A percentile compares a stretch with the other conserved stretches of the same genome.
Evolutionary conservation across 73 alveolate species (phyloP).

Genomic region (Tetrahymena malaccensis): DNA sequence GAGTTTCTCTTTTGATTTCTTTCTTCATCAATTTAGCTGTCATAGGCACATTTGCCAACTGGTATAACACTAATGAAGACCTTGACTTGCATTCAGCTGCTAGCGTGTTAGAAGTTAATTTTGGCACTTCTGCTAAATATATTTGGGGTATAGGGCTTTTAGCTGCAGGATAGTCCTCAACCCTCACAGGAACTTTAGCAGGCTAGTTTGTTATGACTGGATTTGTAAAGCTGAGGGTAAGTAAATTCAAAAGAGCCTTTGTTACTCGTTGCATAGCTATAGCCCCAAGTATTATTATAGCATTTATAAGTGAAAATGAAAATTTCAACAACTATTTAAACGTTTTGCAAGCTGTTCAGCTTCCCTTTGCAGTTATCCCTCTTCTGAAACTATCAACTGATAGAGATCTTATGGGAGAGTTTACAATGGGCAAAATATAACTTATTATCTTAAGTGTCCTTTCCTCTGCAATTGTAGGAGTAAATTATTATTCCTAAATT

Average conservation of each 20-base stretch:
- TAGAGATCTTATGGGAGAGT: slow-evolving; percentile 46
- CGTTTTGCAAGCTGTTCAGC: slow-evolving; percentile 39
- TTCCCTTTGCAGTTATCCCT: slow-evolving; percentile 69
- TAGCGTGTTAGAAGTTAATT: slow-evolving; percentile 25
- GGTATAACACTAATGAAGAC: slow-evolving; percentile 27
- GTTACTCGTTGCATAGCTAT: slow-evolving; percentile 58
- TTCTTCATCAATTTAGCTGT: slow-evolving; percentile 61
- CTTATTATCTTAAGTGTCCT: background rate
- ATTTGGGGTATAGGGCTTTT: slow-evolving; percentile 68
- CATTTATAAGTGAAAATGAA: slow-evolving; percentile 29
- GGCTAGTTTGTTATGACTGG: slow-evolving; percentile 64
- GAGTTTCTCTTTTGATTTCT: slow-evolving; percentile 45
- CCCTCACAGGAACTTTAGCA: slow-evolving; percentile 76
- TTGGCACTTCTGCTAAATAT: slow-evolving; percentile 45
- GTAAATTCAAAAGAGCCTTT: slow-evolving; percentile 51
- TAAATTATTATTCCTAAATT: background rate
- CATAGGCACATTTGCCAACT: slow-evolving; percentile 56
- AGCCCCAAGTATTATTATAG: slow-evolving; percentile 59
- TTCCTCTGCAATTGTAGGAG: background rate
- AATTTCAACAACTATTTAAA: slow-evolving; percentile 6
- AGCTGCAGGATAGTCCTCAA: slow-evolving; percentile 80
- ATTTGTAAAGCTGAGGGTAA: slow-evolving; percentile 36
- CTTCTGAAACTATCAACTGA: slow-evolving; percentile 51
- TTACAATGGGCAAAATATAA: background rate
- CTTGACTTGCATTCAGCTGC: slow-evolving; percentile 41